Evolutionary conservation across 1,139 yeast genomes (phyloP), one percentile per base, ranked within the genome.

Genomic region (Saccharomyces hybrid): DNA sequence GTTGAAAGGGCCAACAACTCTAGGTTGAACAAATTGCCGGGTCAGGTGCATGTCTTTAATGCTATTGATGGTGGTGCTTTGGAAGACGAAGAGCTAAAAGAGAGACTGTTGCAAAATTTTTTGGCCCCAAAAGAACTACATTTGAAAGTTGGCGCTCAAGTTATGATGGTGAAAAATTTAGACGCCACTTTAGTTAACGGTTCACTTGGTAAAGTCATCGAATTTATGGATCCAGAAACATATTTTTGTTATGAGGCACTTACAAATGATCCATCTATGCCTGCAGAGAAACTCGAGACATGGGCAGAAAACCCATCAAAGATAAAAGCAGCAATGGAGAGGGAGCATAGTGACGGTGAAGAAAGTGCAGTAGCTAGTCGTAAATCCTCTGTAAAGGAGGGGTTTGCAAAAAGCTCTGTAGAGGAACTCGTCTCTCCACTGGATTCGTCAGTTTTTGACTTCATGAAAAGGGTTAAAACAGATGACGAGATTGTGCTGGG

Each of bases 111-210:
- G 46, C 76, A 78, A n/a, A 82, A 84, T 61, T 84, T 89, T 59
- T 75, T 93, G 68, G 95, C 96, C 2, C 91, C 89, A 1, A 74
- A 76, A 47, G 72, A 72, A 32, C 70, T 93, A 25, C 75, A 75
- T 11, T 73, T 93, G 61, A 91, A 90, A 64, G 78, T 78, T 50
- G 91, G 91, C 44, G 93, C 97, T 0, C 99, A 93, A 71, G 99
- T 93, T 0, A 95, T 93, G 99, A 84, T 95, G 78, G 81, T 93
- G 57, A 93, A 93, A 69, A 95, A 93, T 68, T 78, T 88, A 55
- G 97, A 91, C 68, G 89, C 84, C 27, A 81, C 86, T 0, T 75
- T 93, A 49, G 99, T 93, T 3, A 93, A 93, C 71, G 99, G 99
- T 0, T 84, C 97, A 0, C 73, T 93, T 49, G 99, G 99, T 0